Base-by-base conservation (phyloP, 108 stramenopile species). In the Fragilariopsis cylindrus region DNA sequence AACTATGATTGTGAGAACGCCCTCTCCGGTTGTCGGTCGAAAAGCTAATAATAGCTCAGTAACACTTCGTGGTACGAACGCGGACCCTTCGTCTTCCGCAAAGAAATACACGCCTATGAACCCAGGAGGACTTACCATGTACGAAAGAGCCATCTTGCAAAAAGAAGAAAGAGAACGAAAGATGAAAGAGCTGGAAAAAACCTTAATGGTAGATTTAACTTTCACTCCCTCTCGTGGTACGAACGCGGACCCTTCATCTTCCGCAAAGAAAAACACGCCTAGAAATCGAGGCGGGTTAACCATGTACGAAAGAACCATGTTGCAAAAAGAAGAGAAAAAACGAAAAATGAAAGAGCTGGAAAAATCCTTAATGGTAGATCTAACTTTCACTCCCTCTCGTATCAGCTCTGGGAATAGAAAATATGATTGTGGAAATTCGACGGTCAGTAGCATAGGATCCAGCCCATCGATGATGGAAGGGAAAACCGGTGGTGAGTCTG, bases 241-340 rank as follows among this genome's bases (percentile, higher is more conserved):
- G 5, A 40, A 65, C 43, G 30, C 30, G 2, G 30, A 30, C 30
- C 30, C 30, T 30, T 30, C 30, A 30, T n/a, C 16, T 7, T 9
- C 21, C 7, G n/a, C 19, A 57, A 7, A 9, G 57, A 57, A 7
- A 15, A 62, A 30, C 30, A 62, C 39, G 41, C 19, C 19, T 42
- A 13, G 13, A 52, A 13, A 13, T 21, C 16, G 42, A n/a, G 75
- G 65, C n/a, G 76, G 76, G 13, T 44, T 76, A 39, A 63, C 76
- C 3, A 49, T 76, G 60, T 70, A 76, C 21, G 76, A 76, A 64
- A 58, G 69, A 40, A 39, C 70, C 60, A 63, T 50, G 62, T 39
- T 62, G 52, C 69, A 76, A 64, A 76, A 69, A 42, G 69, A 70
- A 48, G 76, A 76, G 65, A 60, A 69, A 3, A 70, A 76, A 55